A percentile compares a stretch with the other conserved stretches of the same genome.
These are phyloP conservation scores for Microstegium vimineum DNA, from an alignment of 176 grass and related monocot species.

Conservation along the genomic window DNA sequence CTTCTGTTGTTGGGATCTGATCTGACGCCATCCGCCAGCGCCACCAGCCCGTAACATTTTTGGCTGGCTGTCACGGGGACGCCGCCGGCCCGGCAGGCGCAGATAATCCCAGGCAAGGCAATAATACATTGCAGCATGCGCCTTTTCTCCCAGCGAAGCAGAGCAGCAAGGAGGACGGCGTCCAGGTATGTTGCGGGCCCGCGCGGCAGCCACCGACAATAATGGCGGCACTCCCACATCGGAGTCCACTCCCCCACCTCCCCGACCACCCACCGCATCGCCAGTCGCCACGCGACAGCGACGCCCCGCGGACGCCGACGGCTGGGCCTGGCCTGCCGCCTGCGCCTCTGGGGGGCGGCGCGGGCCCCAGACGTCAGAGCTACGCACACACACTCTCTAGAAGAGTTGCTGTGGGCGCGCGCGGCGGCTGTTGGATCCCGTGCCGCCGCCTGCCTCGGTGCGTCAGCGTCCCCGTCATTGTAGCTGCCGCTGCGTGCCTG, in stretches of 20 bases:
- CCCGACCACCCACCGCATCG: conserved; percentile 25
- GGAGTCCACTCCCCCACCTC: not conserved
- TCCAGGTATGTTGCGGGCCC: conserved; percentile 23
- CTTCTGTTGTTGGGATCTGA: conserved; percentile 1
- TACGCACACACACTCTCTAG: not conserved
- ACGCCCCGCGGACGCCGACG: conserved; percentile 21
- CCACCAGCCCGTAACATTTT: not conserved
- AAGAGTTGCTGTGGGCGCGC: not conserved
- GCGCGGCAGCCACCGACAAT: conserved; percentile 43
- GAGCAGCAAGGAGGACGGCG: not conserved
- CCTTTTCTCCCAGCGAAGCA: conserved; percentile 22
- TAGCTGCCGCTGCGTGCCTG: not conserved
- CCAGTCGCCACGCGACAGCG: conserved; percentile 25
- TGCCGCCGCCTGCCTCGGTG: not conserved
- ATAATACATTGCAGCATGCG: too few relatives aligned
- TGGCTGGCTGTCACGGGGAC: not conserved
- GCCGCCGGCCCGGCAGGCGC: not conserved
- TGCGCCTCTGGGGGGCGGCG: not conserved
- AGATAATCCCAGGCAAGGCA: too few relatives aligned
- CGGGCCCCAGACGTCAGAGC: not conserved
- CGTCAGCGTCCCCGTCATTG: not conserved
- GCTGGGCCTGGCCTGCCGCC: not conserved
- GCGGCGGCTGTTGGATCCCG: conserved; percentile 39
- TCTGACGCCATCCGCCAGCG: not conserved
- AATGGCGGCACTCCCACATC: conserved; percentile 37